Evolutionary conservation across 305 asterid genomes (phyloP).

Genomic region (Solanum chacoense): DNA sequence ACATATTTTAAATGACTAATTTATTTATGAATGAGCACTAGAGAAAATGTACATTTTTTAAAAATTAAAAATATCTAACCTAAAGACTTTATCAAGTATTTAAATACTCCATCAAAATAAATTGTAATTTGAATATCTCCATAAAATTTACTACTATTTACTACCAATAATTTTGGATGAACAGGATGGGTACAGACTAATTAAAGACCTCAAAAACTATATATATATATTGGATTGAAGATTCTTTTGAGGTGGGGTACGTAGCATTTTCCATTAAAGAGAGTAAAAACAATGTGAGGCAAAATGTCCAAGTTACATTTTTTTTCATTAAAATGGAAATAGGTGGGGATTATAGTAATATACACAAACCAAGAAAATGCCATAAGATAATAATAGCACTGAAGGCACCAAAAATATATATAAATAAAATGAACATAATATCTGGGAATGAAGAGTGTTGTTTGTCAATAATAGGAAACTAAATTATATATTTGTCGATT

Average conservation of each 20-base stretch:
- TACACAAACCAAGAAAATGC: neutral
- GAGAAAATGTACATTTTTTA: too few relatives aligned
- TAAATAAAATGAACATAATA: neutral
- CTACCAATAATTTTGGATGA: neutral
- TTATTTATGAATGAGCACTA: neutral
- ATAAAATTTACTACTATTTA: neutral
- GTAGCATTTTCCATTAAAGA: neutral
- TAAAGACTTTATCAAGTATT: neutral
- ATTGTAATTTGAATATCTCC: neutral
- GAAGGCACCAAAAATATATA: neutral
- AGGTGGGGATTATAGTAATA: neutral
- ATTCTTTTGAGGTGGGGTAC: neutral
- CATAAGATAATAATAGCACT: neutral
- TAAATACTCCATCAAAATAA: neutral
- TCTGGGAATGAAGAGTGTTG: neutral
- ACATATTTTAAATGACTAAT: neutral
- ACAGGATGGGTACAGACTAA: neutral
- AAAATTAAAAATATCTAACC: neutral
- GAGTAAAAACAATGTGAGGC: neutral
- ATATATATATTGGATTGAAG: neutral
- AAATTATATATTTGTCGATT: neutral
- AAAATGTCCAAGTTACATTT: neutral
- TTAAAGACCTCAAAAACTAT: neutral
- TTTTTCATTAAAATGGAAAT: conserved; percentile 1
- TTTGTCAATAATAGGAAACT: conserved; percentile 1